A percentile compares a stretch with the other conserved stretches of the same genome.
Conservation (phyloP, 352 stramenopile genomes). For the Globisporangium ultimum region DNA sequence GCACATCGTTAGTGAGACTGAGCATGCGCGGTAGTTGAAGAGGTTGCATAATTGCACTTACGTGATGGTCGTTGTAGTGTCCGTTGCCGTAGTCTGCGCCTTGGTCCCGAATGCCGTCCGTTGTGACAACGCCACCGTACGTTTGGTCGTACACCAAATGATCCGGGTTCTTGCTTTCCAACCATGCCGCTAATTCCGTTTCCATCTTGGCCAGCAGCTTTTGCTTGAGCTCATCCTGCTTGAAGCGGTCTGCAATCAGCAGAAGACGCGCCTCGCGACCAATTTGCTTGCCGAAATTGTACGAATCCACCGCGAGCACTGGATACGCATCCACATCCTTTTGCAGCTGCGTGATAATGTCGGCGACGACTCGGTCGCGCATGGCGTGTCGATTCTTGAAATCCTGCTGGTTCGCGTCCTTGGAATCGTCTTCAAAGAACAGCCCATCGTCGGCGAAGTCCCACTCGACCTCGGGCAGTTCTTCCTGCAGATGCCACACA, state of each 20-base stretch:
- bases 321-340: conserved; percentile 55
- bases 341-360: conserved; percentile 40
- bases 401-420: conserved; percentile 20
- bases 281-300: conserved; percentile 83
- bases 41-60: conserved; percentile 17
- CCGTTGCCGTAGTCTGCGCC: conserved; percentile 85
- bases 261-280: conserved; percentile 63
- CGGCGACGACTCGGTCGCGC: conserved; percentile 24
- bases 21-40: no score
- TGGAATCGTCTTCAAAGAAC: conserved; percentile 33
- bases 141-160: conserved; percentile 91
- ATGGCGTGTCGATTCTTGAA: conserved; percentile 23
- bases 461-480: conserved; percentile 54
- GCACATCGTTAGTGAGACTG: not conserved
- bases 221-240: conserved; percentile 39
- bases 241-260: conserved; percentile 76
- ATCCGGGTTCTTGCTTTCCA: conserved; percentile 57
- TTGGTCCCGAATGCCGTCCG: conserved; percentile 64
- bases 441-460: conserved; percentile 58
- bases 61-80: conserved; percentile 85
- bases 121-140: conserved; percentile 90
- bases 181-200: conserved; percentile 50
- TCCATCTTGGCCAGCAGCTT: conserved; percentile 58
- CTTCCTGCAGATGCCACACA: conserved; percentile 66
- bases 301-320: conserved; percentile 49